Evolutionary conservation across 768 basidiomycete species (phyloP), one percentile per base, ranked within the genome.

Genomic region (Pholiota microspora): DNA sequence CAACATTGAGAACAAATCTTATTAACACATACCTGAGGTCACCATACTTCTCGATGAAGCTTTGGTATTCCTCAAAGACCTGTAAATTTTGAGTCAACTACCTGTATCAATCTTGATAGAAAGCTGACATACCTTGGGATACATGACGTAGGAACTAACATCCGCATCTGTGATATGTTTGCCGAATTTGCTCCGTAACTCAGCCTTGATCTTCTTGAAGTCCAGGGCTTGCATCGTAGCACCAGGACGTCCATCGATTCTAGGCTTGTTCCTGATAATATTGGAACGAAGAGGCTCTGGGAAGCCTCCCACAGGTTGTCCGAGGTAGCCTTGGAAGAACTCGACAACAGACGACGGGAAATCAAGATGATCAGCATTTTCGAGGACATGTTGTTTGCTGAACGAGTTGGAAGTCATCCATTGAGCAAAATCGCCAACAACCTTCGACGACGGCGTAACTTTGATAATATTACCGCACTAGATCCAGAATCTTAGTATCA

Each of bases 281-380:
- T 86, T 82, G 59, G 86, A 81, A 59, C 97, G 92, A 59, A 99
- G 75, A 35, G 96, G 94, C 70, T 99, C 97, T 54, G 97, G 97
- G 89, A 98, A 98, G 45, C 97, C 96, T 68, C 94, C 97, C 67
- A 92, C 89, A 52, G 97, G 97, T 68, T 98, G 94, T 28, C 97
- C 96, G 59, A 99, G 90, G 73, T 94, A 96, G 15, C 97, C 97
- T 69, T 98, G 95, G 93, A 98, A 98, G 81, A 97, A 99, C 66
- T 98, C 96, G 36, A 94, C 92, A 45, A 94, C 92, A 29, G 91
- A 94, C 9, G 92, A 94, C 7, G 97, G 97, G 87, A 99, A 98
- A 72, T 99, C 97, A 56, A 99, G 85, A 54, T 84, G 82, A 38
- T 91, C 89, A 38, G 96, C 97, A 48, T 88, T 85, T 7, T 85